phyloP scores from a whole-genome alignment of 495 filamentous ascomycete genomes.

The Emericellopsis terricola region DNA sequence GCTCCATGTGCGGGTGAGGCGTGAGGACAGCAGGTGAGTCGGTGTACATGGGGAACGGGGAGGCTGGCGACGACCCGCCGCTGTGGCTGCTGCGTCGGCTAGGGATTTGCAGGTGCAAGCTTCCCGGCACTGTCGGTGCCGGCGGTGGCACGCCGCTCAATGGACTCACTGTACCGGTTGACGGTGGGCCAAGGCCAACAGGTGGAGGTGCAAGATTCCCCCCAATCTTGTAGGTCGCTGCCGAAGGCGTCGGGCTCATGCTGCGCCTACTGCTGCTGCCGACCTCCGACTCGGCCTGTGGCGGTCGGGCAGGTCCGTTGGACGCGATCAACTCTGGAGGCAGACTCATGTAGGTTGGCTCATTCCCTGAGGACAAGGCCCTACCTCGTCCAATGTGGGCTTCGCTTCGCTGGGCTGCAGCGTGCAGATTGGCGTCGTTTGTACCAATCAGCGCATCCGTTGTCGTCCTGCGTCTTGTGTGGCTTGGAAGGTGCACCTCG shows the following conservation, averaged over 20 bases:
- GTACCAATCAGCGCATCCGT: neutral
- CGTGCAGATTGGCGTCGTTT: neutral
- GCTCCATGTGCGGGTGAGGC: slow-evolving; percentile 23
- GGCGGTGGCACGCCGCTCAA: neutral
- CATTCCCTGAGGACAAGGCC: neutral
- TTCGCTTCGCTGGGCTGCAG: neutral
- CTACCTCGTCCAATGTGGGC: neutral
- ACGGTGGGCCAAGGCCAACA: neutral
- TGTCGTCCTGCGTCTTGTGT: neutral
- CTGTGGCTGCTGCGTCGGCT: slow-evolving; percentile 33
- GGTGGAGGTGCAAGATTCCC: slow-evolving; percentile 16
- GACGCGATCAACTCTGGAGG: neutral
- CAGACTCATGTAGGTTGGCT: neutral
- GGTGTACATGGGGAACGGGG: slow-evolving; percentile 22
- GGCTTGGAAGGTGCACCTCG: slow-evolving; percentile 29
- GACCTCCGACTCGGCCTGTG: neutral
- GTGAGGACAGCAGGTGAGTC: slow-evolving; percentile 25
- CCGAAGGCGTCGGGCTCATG: slow-evolving; percentile 6
- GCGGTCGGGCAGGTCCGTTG: neutral
- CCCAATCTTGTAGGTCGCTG: slow-evolving; percentile 8
- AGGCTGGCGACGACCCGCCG: slow-evolving; percentile 23
- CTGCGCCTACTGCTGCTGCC: no score
- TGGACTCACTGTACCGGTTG: neutral
- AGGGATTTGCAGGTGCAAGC: slow-evolving; percentile 15
- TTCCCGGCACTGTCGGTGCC: neutral